Evolutionary conservation across 2,329 filamentous ascomycete genomes (phyloP), one percentile per base, ranked within the genome.

Genomic region (Ramichloridium luteum): DNA sequence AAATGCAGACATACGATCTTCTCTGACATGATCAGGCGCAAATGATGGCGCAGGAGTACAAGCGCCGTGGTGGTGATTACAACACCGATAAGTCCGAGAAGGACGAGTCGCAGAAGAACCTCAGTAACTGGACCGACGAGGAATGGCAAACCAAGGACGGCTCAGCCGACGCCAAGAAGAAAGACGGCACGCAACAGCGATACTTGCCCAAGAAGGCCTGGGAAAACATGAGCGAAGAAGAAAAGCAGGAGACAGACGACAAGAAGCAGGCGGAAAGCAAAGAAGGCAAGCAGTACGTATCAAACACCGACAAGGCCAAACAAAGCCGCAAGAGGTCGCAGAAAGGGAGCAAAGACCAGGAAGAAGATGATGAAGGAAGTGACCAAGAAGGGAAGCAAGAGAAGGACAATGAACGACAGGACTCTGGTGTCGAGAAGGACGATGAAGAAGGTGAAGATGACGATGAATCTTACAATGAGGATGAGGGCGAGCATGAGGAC

Each of bases 61-160:
- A 66, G 46, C 62, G 60, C 34, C 58, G 61, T 12, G 59, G 60
- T 4, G 62, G 62, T 5, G 54, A 47, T 15, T 65, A 67, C 44
- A 66, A 53, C 5, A 64, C 58, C 3, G 54, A 58, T 28, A 62
- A 66, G 27, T 48, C 53, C n/a, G 38, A 49, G 23, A 54, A 64
- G 35, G 57, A 62, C 36, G 49, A 62, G 14, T 55, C 54, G 4
- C 61, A 65, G 32, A 57, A 62, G 44, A 49, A 62, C 28, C 49
- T 67, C 2, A 52, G 55, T 4, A 52, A 64, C 12, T 67, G 64
- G 62, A 53, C 48, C 0, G 50, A 64, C n/a, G 63, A 66, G 32
- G 58, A 66, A 4, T 65, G 62, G 61, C 61, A 65, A 49, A 65
- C 61, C 1, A 65, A 64, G 35, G 61, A 66, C 28, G 62, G 62